phyloP scores from a whole-genome alignment of 1,139 yeast genomes.

The Protomyces pachydermus region DNA sequence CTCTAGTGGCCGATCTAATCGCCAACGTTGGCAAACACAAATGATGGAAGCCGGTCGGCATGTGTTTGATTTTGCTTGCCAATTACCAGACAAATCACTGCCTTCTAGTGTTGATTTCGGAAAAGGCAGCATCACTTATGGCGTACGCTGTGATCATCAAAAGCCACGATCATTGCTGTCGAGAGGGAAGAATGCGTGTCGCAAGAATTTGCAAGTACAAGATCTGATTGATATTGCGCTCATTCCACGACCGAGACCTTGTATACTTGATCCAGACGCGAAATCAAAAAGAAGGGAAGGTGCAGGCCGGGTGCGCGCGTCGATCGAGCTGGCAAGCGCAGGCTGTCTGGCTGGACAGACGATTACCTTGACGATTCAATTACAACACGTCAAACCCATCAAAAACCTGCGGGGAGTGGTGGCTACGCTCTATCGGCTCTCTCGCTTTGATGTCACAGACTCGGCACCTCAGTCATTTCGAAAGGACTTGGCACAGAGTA shows the following conservation, averaged over 20 bases:
- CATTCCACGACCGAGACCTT: constrained; percentile 50
- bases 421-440: constrained; percentile 72
- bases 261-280: constrained; percentile 5
- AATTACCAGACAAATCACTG: constrained; percentile 64
- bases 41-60: constrained; percentile 69
- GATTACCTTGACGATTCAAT: constrained; percentile 34
- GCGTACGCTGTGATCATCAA: constrained; percentile 54
- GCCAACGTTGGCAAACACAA: not conserved
- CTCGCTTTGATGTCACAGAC: constrained; percentile 64
- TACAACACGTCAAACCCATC: constrained; percentile 65
- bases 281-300: constrained; percentile 3
- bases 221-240: constrained; percentile 70
- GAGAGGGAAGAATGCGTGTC: constrained; percentile 32
- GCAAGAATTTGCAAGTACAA: constrained; percentile 53
- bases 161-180: constrained; percentile 36
- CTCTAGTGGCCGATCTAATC: not conserved
- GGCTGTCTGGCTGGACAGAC: constrained; percentile 22
- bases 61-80: constrained; percentile 76
- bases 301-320: constrained; percentile 2
- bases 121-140: constrained; percentile 72
- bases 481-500: constrained; percentile 73
- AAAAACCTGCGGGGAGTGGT: constrained; percentile 73
- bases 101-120: constrained; percentile 78
- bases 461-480: constrained; percentile 59
- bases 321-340: constrained; percentile 4